Evolutionary conservation across 495 filamentous ascomycete species (phyloP).

Genomic region (Pyrenula aspistea): DNA sequence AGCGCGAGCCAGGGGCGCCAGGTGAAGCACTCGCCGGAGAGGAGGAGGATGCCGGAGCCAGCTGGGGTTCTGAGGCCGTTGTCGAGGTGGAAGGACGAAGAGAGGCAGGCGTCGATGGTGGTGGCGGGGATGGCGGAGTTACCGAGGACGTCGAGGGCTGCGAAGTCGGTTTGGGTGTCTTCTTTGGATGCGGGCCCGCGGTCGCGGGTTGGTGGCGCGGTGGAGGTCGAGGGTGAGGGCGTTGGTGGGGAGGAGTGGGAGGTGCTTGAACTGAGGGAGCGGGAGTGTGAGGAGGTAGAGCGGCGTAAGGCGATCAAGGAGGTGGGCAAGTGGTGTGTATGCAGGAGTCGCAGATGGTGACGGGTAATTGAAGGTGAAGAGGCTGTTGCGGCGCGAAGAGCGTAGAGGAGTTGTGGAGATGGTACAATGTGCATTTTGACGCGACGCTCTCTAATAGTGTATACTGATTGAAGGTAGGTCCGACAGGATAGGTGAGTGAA

Average conservation of each 20-base stretch:
- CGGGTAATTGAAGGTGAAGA: neutral
- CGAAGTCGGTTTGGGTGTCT: slow-evolving; percentile 65
- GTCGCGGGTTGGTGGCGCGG: slow-evolving; percentile 22
- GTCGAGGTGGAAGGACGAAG: slow-evolving; percentile 70
- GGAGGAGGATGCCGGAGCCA: slow-evolving; percentile 58
- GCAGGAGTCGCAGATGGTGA: too few relatives aligned
- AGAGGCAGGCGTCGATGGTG: slow-evolving; percentile 63
- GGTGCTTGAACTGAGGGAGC: neutral
- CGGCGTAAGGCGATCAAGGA: too few relatives aligned
- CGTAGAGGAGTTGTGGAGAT: neutral
- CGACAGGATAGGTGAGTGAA: too few relatives aligned
- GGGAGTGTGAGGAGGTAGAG: neutral
- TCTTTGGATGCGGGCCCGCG: slow-evolving; percentile 48
- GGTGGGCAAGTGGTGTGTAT: too few relatives aligned
- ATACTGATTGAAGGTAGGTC: too few relatives aligned
- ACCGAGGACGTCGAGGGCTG: slow-evolving; percentile 64
- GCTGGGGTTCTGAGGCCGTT: slow-evolving; percentile 56
- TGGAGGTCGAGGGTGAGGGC: neutral
- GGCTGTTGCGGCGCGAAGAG: neutral
- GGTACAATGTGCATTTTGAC: neutral
- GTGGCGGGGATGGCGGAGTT: slow-evolving; percentile 66
- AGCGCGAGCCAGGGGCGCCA: slow-evolving; percentile 73
- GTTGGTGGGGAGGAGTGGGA: neutral
- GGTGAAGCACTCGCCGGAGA: slow-evolving; percentile 73
- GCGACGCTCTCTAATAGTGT: neutral